Evolutionary conservation across 805 yeast genomes (phyloP), one percentile per base, ranked within the genome.

Genomic region (Cyberlindnera petersonii): DNA sequence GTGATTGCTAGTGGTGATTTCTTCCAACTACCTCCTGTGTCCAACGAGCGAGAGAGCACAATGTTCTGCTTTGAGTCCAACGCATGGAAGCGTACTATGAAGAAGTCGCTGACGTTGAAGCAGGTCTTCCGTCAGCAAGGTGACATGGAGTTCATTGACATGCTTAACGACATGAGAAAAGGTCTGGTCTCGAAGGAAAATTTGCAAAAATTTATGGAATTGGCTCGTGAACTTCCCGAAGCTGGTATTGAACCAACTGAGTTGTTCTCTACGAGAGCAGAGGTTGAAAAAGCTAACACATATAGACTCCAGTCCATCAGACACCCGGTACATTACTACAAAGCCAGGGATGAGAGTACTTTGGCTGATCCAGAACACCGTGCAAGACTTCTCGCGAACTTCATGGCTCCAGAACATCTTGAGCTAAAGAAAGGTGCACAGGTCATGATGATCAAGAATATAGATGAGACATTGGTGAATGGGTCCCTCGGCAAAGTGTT

Each of bases 401-500:
- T 82, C 46, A 59, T 84, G 51, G 84, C 88, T 2, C 85, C 86
- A 3, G 64, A 68, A 26, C 62, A 60, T 26, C 55, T 85, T 11
- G 65, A 65, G 6, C 61, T 85, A 50, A 85, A 83, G 52, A 71
- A 71, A 39, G 82, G 82, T 31, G 86, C 91, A 0, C 93, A 84
- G 60, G 94, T 85, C 1, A 84, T 85, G 91, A 76, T 84, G 69
- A 70, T 84, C 33, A 84, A 84, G 55, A 85, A 85, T 53, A 69
- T 79, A 40, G 91, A 82, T 54, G 81, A 75, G 21, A 70, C 77
- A 0, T 64, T 85, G 33, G 93, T 84, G 9, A 85, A 85, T 61
- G 94, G 94, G 0, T 77, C 88, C 0, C 61, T 84, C 23, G 94
- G 94, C 0, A 79, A 69, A 48, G 82, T 85, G 1, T 59, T 79